These are phyloP conservation scores for Phytophthora ohioensis DNA, from an alignment of 352 stramenopile genomes.

Conservation along the genomic window DNA sequence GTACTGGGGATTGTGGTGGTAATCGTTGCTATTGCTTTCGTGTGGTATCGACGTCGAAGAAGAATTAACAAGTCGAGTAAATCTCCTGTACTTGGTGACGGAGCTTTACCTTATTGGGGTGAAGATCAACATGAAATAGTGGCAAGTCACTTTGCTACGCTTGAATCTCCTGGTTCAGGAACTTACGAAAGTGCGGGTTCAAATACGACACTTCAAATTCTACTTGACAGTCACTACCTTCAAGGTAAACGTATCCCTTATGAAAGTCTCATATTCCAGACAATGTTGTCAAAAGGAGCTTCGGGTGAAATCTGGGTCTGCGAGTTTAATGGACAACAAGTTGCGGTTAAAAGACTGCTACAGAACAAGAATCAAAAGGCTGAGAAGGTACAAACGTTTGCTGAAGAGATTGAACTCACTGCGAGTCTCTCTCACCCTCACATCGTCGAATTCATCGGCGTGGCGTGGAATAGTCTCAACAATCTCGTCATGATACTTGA, in stretches of 20 bases:
- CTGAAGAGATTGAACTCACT: conserved; percentile 66
- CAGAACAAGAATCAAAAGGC: conserved; percentile 41
- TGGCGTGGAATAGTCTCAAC: conserved; percentile 57
- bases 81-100: neutral
- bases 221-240: conserved; percentile 25
- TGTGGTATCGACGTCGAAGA: conserved; percentile 16
- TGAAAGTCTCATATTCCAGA: conserved; percentile 23
- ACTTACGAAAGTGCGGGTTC: conserved; percentile 24
- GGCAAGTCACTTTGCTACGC: conserved; percentile 13
- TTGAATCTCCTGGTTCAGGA: conserved; percentile 1
- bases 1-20: conserved; percentile 14
- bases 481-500: conserved; percentile 48
- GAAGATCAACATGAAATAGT: conserved; percentile 12
- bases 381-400: conserved; percentile 45
- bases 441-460: conserved; percentile 55
- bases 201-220: conserved; percentile 30
- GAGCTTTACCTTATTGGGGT: neutral
- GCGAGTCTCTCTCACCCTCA: conserved; percentile 59
- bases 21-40: neutral
- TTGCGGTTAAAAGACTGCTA: conserved; percentile 54
- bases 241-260: conserved; percentile 34
- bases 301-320: conserved; percentile 60
- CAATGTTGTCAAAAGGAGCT: conserved; percentile 36
- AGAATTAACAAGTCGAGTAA: neutral
- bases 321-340: conserved; percentile 44